Conservation (phyloP, 1,139 yeast genomes). For the Arxiozyma slooffiae region DNA sequence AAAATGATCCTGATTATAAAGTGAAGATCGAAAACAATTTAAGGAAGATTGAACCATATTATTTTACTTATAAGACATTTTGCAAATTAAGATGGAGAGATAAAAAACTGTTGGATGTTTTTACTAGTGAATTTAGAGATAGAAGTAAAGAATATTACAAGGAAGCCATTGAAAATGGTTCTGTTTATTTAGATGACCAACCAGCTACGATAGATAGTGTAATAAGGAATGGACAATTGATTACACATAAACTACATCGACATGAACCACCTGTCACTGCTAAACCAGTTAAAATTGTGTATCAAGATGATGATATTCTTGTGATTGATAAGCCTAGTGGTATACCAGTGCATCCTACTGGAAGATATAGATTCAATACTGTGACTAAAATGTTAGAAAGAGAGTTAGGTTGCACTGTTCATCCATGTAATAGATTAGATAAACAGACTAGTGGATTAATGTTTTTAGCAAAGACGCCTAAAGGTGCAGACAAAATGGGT, state of each 20-base stretch:
- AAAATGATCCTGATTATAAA: constrained; percentile 29
- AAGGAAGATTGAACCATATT: constrained; percentile 75
- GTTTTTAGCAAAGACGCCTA: constrained; percentile 79
- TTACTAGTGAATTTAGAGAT: constrained; percentile 77
- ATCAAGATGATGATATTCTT: constrained; percentile 66
- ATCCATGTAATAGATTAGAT: constrained; percentile 88
- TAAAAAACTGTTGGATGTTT: constrained; percentile 65
- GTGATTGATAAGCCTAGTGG: constrained; percentile 95
- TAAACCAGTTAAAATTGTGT: constrained; percentile 58
- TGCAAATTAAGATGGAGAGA: constrained; percentile 92
- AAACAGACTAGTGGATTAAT: constrained; percentile 87
- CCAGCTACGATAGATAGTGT: constrained; percentile 57
- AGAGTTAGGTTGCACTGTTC: constrained; percentile 54
- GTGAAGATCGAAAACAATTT: constrained; percentile 45
- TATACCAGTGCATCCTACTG: constrained; percentile 94
- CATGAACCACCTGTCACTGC: constrained; percentile 88
- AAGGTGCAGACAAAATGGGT: constrained; percentile 72
- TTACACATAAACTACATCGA: constrained; percentile 75
- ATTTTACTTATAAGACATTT: constrained; percentile 79
- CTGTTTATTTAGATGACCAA: constrained; percentile 60
- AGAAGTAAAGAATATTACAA: constrained; percentile 60
- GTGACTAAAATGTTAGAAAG: constrained; percentile 69
- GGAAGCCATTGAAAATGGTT: constrained; percentile 59
- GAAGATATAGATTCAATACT: constrained; percentile 79
- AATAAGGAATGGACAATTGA: constrained; percentile 74